Conservation (phyloP, 2,329 filamentous ascomycete species). For the Bipolaris zeicola region DNA sequence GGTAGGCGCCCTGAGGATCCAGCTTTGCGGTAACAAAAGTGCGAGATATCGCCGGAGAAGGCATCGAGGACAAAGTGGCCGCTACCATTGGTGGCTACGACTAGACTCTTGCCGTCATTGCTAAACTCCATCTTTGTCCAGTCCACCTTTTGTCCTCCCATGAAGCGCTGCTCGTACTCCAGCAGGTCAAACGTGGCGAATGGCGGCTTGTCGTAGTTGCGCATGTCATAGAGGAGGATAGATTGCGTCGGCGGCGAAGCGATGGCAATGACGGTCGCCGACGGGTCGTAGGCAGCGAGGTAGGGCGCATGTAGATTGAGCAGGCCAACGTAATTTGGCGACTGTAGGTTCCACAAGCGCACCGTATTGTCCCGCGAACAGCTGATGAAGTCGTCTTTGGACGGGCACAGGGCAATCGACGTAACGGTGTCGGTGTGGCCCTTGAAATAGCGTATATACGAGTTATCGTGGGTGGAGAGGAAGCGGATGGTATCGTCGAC, state of each 20-base stretch:
- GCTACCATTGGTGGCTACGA: constrained; percentile 80
- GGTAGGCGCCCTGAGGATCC: constrained; percentile 53
- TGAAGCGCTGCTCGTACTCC: constrained; percentile 61
- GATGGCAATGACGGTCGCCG: constrained; percentile 87
- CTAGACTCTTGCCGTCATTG: constrained; percentile 87
- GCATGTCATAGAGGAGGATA: constrained; percentile 87
- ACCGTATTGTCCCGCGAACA: constrained; percentile 91
- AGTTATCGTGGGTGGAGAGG: constrained; percentile 92
- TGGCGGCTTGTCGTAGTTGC: constrained; percentile 90
- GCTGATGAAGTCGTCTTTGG: constrained; percentile 88
- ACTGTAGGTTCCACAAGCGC: constrained; percentile 85
- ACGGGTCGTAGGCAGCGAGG: constrained; percentile 88
- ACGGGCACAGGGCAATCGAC: constrained; percentile 80
- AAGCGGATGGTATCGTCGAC: constrained; percentile 88
- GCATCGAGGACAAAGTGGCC: constrained; percentile 95
- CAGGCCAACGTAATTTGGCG: constrained; percentile 78
- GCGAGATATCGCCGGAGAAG: constrained; percentile 80
- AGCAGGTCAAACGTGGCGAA: constrained; percentile 84
- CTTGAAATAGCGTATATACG: constrained; percentile 93
- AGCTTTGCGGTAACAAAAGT: constrained; percentile 65
- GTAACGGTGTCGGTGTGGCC: constrained; percentile 88
- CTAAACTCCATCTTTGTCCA: constrained; percentile 96
- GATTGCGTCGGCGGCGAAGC: constrained; percentile 79
- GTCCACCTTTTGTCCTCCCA: constrained; percentile 58
- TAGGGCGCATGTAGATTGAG: constrained; percentile 81